Evolutionary conservation across 2,329 filamentous ascomycete species (phyloP), one percentile per base, ranked within the genome.

Genomic region (Diplodia mutila): DNA sequence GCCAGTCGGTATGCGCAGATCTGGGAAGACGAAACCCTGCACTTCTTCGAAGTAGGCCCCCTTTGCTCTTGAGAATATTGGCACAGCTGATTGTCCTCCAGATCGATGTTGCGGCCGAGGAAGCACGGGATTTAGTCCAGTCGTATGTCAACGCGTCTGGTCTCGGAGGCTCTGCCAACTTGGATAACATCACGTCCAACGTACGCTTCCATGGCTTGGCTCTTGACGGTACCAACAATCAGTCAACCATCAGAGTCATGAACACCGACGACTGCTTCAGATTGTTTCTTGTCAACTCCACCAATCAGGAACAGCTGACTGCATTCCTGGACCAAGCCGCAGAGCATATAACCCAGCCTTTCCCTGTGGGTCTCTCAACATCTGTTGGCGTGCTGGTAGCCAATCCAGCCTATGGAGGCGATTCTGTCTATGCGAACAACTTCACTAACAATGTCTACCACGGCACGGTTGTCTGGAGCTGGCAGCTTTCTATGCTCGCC

Each of bases 241-340:
- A 84, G 32, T 73, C 81, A 1, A 74, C 85, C 18, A 85, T 90
- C 0, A 78, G 80, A 32, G 82, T 90, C 21, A 86, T 89, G 81
- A 87, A 90, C 73, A 88, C 86, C 0, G 88, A 90, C 69, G 85
- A 87, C 68, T 87, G 84, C 63, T 90, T 89, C 79, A 85, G 87
- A 1, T 84, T 85, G 67, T 89, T 89, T 74, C 77, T 90, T 1
- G 80, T 90, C 42, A 89, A 89, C 71, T 82, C 84, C 0, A 88
- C 86, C 1, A 82, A 88, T 55, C 80, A 89, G 57, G 71, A 76
- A 0, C 86, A 90, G 70, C 80, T 89, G 0, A 87, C 84, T 0
- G 69, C 78, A 0, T 89, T 88, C 72, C 72, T 90, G 12, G 85
- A 85, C 53, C 81, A 87, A 46, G 85, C 85, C 0, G 86, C 87